Percentiles rank a stretch among this genome's conserved stretches.
These are phyloP conservation scores for Elsinoe batatas DNA, from an alignment of 2,329 filamentous ascomycete species.

Conservation along the genomic window DNA sequence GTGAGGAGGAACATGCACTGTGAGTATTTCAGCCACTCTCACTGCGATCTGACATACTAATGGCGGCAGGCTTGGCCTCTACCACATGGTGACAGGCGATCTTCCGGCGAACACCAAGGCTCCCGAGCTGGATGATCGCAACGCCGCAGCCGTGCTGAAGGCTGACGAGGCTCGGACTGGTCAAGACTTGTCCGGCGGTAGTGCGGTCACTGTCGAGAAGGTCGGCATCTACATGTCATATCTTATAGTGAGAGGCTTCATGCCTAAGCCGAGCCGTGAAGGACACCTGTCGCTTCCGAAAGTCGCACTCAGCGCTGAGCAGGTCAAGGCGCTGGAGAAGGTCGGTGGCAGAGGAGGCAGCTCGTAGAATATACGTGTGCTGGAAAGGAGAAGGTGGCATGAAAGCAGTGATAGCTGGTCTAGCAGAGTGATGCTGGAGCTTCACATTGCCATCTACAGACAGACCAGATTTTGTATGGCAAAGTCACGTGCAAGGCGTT, in stretches of 20 bases:
- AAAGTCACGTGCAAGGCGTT: neutral
- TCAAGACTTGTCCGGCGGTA: conserved; percentile 46
- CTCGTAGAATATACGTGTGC: neutral
- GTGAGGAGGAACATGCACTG: conserved; percentile 60
- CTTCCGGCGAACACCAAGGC: conserved; percentile 61
- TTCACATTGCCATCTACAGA: too few relatives aligned
- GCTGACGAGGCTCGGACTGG: conserved; percentile 52
- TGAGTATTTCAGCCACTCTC: conserved; percentile 24
- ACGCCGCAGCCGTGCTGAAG: conserved; percentile 55
- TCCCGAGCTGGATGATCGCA: conserved; percentile 63
- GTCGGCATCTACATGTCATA: conserved; percentile 57
- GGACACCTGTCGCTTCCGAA: conserved; percentile 34
- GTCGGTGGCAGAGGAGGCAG: conserved; percentile 44
- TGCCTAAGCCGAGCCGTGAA: conserved; percentile 36
- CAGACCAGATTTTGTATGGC: too few relatives aligned
- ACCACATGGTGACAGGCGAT: conserved; percentile 62
- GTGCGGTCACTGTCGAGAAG: conserved; percentile 49
- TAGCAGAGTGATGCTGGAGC: neutral
- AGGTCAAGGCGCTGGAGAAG: conserved; percentile 40
- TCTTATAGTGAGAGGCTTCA: conserved; percentile 53
- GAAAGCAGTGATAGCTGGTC: conserved; percentile 35
- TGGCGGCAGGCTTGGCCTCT: conserved; percentile 51
- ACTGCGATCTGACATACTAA: neutral
- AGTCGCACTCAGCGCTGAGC: conserved; percentile 36
- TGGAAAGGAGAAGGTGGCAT: too few relatives aligned